These are phyloP conservation scores for Trametes sanguinea DNA, from an alignment of 768 basidiomycete genomes.

Conservation along the genomic window DNA sequence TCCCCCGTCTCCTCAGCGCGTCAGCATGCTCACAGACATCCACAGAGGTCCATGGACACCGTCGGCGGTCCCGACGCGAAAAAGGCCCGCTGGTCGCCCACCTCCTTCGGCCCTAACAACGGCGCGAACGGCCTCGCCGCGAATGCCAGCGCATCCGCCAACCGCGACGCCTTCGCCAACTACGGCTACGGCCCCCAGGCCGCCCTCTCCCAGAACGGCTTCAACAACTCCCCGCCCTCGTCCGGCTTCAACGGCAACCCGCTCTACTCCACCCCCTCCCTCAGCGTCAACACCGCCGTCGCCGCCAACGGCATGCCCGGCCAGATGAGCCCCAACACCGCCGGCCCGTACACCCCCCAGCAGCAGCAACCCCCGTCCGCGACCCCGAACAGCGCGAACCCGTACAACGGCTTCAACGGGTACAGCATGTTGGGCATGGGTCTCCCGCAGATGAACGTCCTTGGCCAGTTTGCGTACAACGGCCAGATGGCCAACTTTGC, in stretches of 20 bases:
- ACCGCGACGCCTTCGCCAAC: conserved; percentile 78
- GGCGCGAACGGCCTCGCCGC: conserved; percentile 43
- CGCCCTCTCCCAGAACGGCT: conserved; percentile 55
- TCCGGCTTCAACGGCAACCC: conserved; percentile 55
- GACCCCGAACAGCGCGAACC: conserved; percentile 44
- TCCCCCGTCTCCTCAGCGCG: neutral
- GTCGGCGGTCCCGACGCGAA: conserved; percentile 82
- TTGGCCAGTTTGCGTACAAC: conserved; percentile 71
- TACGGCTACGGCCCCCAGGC: conserved; percentile 80
- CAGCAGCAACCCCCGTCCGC: conserved; percentile 36
- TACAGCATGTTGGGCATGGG: conserved; percentile 85
- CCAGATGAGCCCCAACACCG: conserved; percentile 70
- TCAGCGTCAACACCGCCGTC: conserved; percentile 64
- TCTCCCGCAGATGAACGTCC: conserved; percentile 70
- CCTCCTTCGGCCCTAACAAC: conserved; percentile 43
- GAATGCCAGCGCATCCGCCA: conserved; percentile 43
- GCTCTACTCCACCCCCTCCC: conserved; percentile 72
- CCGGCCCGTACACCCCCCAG: conserved; percentile 57
- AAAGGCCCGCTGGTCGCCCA: conserved; percentile 89
- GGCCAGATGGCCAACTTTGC: conserved; percentile 70
- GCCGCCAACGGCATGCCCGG: conserved; percentile 49
- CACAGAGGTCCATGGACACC: conserved; percentile 83
- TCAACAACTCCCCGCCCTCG: conserved; percentile 49
- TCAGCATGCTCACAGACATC: neutral
- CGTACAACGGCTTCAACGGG: conserved; percentile 62